These are phyloP conservation scores for Suillus hirtellus DNA, from an alignment of 768 basidiomycete genomes.

Conservation along the genomic window DNA sequence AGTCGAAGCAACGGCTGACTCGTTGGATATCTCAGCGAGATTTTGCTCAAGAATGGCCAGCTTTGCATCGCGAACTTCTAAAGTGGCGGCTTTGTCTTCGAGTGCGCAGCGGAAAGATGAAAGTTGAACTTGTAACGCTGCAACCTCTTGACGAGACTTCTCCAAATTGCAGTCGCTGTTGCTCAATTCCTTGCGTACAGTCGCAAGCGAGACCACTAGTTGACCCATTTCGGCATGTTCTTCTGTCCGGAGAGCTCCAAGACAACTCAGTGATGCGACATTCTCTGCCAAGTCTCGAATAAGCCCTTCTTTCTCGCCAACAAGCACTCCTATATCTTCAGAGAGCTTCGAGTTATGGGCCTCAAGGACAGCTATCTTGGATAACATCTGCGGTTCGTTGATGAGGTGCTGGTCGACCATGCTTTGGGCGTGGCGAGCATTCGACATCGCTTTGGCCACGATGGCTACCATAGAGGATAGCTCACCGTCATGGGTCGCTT, in stretches of 20 bases:
- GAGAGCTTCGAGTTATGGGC: conserved; percentile 18
- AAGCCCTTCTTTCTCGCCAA: conserved; percentile 4
- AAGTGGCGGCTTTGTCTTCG: conserved; percentile 11
- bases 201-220: conserved; percentile 26
- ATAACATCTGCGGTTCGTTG: background rate
- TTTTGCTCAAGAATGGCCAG: conserved; percentile 15
- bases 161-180: conserved; percentile 17
- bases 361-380: conserved; percentile 20
- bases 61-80: conserved; percentile 14
- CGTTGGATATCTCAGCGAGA: conserved; percentile 12
- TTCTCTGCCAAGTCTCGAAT: background rate
- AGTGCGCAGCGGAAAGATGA: conserved; percentile 19
- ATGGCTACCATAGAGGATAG: conserved; percentile 41
- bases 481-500: conserved; percentile 33
- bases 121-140: conserved; percentile 23
- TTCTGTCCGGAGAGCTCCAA: conserved; percentile 15
- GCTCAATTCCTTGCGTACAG: conserved; percentile 22
- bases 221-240: conserved; percentile 17
- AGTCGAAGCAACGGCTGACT: conserved; percentile 1
- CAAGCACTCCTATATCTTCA: conserved; percentile 19
- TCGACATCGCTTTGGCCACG: conserved; percentile 37
- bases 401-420: conserved; percentile 8
- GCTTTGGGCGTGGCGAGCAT: conserved; percentile 26
- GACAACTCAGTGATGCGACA: conserved; percentile 11
- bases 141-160: conserved; percentile 7